These are phyloP conservation scores for Fraxinus sp. DNA, from an alignment of 305 asterid species.

Conservation along the genomic window DNA sequence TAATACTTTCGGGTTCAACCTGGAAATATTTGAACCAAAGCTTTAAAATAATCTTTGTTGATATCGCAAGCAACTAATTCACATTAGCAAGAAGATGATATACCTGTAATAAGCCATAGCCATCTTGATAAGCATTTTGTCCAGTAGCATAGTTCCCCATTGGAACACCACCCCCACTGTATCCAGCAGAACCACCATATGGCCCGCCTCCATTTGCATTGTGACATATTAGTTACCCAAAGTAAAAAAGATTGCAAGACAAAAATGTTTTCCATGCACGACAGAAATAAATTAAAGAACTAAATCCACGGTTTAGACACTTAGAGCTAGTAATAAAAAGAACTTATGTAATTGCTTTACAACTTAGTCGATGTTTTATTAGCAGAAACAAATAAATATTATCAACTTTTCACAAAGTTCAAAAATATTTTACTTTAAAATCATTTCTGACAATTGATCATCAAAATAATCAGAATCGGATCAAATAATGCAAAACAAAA, in stretches of 20 bases:
- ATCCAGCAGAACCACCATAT: slow-evolving; percentile 60
- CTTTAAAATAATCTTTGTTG: not conserved
- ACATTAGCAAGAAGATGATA: not conserved
- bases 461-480: not conserved
- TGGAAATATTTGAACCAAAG: not conserved
- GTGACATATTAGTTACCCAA: slow-evolving; percentile 15
- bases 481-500: not conserved
- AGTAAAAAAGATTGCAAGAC: not conserved
- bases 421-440: not conserved
- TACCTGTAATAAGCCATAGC: slow-evolving; percentile 70
- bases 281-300: slow-evolving; percentile 15
- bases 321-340: not conserved
- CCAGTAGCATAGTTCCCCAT: slow-evolving; percentile 53
- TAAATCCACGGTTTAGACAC: not conserved
- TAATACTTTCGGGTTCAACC: not conserved
- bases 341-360: not conserved
- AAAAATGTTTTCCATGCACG: not conserved
- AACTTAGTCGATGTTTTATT: not conserved
- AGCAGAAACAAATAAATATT: not conserved
- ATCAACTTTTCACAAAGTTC: not conserved
- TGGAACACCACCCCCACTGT: slow-evolving; percentile 44
- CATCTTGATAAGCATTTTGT: slow-evolving; percentile 42
- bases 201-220: slow-evolving; percentile 48
- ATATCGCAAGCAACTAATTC: not conserved
- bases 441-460: not conserved